A percentile compares a stretch with the other conserved stretches of the same genome.
Evolutionary conservation across 192 early-diverging fungal genomes (phyloP).

Genomic region (Backusella mclennaniae): DNA sequence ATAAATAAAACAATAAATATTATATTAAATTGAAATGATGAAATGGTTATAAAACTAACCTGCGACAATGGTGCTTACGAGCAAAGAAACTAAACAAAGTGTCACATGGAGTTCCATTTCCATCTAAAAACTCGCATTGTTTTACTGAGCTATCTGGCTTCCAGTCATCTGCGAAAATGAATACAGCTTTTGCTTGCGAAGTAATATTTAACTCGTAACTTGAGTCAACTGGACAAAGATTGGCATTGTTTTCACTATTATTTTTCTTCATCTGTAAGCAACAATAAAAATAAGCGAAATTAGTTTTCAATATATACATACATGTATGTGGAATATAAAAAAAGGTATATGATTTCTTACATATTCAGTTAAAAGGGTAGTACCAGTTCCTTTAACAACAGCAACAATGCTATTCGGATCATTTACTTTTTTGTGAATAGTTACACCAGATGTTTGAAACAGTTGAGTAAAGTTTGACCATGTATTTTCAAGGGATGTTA

Average conservation of each 20-base stretch:
- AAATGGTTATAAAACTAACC: background rate
- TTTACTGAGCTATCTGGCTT: background rate
- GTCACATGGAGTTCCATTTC: background rate
- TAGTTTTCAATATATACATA: background rate
- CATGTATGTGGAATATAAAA: background rate
- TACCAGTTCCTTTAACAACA: background rate
- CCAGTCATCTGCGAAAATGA: background rate
- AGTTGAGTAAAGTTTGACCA: background rate
- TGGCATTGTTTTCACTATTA: background rate
- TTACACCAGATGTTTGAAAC: conserved; percentile 1
- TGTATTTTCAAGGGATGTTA: background rate
- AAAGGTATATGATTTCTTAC: background rate
- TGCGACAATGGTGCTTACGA: background rate
- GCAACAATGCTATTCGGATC: background rate
- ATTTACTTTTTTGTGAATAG: background rate
- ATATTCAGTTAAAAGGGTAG: background rate
- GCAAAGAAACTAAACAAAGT: background rate
- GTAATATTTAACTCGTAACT: background rate
- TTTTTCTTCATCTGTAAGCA: background rate
- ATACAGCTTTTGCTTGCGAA: background rate
- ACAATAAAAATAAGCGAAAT: background rate
- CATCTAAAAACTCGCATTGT: background rate
- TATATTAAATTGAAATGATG: background rate
- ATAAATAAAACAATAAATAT: background rate
- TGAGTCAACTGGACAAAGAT: background rate